Percentiles rank a stretch among this genome's conserved stretches.
Evolutionary conservation across 495 filamentous ascomycete species (phyloP).

Genomic region (Lasiosphaeria ovina): DNA sequence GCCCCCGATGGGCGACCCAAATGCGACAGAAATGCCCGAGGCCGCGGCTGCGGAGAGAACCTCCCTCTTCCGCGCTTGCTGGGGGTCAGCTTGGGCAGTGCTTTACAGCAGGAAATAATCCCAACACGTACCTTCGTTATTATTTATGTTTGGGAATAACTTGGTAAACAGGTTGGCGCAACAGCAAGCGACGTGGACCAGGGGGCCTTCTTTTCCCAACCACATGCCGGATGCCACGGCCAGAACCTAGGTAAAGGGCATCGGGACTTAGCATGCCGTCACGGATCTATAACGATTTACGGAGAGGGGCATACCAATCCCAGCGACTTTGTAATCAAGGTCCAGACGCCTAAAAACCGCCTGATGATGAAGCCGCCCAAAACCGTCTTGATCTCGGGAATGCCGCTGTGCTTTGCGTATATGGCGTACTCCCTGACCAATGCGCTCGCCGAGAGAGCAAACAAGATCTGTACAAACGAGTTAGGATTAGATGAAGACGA

Average conservation of each 20-base stretch:
- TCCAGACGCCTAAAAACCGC: constrained; percentile 91
- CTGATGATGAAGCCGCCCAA: constrained; percentile 92
- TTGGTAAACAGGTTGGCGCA: constrained; percentile 96
- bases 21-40: constrained; percentile 94
- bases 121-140: constrained; percentile 72
- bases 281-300: background rate
- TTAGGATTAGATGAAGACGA: too few relatives aligned
- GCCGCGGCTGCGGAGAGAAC: constrained; percentile 93
- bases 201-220: constrained; percentile 96
- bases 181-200: constrained; percentile 97
- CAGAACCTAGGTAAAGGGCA: constrained; percentile 61
- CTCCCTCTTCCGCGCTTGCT: constrained; percentile 83
- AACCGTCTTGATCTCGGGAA: constrained; percentile 97
- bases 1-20: constrained; percentile 93
- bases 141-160: constrained; percentile 74
- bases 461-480: constrained; percentile 57
- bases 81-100: constrained; percentile 16
- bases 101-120: background rate
- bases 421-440: constrained; percentile 81
- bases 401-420: constrained; percentile 93
- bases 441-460: constrained; percentile 74
- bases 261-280: constrained; percentile 9
- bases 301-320: constrained; percentile 67
- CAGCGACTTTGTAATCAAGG: constrained; percentile 84
- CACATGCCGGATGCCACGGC: constrained; percentile 94